Percentiles rank a stretch among this genome's conserved stretches.
Conservation (phyloP, 768 basidiomycete species). For the Leucosporidium scottii region DNA sequence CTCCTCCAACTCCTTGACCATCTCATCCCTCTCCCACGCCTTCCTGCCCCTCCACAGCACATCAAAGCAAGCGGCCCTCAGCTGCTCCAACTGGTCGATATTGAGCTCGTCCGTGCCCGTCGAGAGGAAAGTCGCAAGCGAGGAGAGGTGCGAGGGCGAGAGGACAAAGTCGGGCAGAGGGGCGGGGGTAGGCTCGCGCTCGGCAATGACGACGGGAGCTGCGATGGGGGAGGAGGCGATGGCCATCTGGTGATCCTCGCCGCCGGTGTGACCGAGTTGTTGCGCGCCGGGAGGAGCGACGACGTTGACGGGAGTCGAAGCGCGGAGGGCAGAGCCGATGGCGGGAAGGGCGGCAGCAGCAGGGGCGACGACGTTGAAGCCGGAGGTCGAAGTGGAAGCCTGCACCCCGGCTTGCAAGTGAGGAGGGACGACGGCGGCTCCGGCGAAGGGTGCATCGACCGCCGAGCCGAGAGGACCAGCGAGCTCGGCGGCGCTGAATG, state of each 20-base stretch:
- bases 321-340: background rate
- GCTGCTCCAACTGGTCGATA: slow-evolving; percentile 87
- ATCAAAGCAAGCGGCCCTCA: slow-evolving; percentile 73
- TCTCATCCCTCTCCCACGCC: slow-evolving; percentile 71
- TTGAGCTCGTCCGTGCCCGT: slow-evolving; percentile 56
- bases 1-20: slow-evolving; percentile 46
- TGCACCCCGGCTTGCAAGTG: background rate
- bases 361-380: background rate
- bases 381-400: too few species aligned
- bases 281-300: background rate
- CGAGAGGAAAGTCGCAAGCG: slow-evolving; percentile 51
- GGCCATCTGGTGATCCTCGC: too few species aligned
- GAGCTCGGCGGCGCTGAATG: background rate
- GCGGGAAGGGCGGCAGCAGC: background rate
- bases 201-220: background rate
- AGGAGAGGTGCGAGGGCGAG: slow-evolving; percentile 49
- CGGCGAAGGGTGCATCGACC: background rate
- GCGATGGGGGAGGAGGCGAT: background rate
- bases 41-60: slow-evolving; percentile 71
- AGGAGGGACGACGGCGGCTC: background rate
- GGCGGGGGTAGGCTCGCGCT: slow-evolving; percentile 18
- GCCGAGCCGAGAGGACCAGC: background rate
- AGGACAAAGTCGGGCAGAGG: slow-evolving; percentile 57
- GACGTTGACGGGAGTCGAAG: background rate
- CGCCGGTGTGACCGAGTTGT: too few species aligned